These are phyloP conservation scores for Nigrospora oryzae DNA, from an alignment of 2,329 filamentous ascomycete species.

Conservation along the genomic window DNA sequence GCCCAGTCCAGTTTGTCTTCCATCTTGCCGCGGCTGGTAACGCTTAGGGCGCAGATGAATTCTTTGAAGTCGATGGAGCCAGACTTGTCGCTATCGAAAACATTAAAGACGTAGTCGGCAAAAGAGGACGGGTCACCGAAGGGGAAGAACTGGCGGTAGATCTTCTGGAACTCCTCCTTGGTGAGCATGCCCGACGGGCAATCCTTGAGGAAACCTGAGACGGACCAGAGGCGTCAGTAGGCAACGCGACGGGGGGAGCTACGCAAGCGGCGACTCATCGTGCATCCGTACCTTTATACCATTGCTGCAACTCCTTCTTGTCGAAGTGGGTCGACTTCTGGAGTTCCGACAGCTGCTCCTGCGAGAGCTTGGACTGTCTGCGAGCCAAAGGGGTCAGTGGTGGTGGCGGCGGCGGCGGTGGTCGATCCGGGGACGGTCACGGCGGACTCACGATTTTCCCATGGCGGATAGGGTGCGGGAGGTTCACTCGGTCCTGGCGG, in stretches of 20 bases:
- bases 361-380: conserved; percentile 97
- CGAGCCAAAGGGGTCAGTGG: background rate
- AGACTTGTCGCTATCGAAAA: conserved; percentile 95
- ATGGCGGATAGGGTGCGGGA: conserved; percentile 5
- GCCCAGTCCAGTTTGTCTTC: conserved; percentile 99
- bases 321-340: conserved; percentile 98
- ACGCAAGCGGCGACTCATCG: conserved; percentile 15
- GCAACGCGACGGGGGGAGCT: background rate
- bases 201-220: conserved; percentile 88
- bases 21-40: conserved; percentile 96
- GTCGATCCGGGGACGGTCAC: background rate
- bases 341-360: conserved; percentile 89
- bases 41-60: conserved; percentile 95
- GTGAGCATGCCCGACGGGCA: conserved; percentile 94
- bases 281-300: conserved; percentile 78
- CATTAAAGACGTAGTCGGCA: conserved; percentile 98
- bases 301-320: conserved; percentile 99
- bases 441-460: conserved; percentile 20
- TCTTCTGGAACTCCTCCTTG: conserved; percentile 99
- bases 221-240: background rate
- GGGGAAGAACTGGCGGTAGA: conserved; percentile 98
- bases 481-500: too few species aligned
- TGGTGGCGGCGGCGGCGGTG: background rate
- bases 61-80: conserved; percentile 99
- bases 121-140: conserved; percentile 97